Evolutionary conservation across 2,329 filamentous ascomycete genomes (phyloP), one percentile per base, ranked within the genome.

Genomic region (Cephalotrichum gorgonifer): DNA sequence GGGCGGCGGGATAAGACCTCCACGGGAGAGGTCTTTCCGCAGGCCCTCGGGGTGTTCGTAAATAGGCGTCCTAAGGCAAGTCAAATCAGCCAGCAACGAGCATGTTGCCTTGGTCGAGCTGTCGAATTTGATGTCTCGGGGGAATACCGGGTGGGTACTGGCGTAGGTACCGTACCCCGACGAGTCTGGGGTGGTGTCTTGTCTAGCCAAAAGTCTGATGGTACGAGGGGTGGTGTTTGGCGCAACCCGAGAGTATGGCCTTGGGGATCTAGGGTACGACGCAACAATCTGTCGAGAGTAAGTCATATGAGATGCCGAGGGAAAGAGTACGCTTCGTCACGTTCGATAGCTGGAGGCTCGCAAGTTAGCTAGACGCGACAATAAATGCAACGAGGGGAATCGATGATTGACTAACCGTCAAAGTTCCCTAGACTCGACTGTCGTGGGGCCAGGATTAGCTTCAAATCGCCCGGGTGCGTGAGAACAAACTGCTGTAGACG

Each of bases 401-500:
- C 6, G 22, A n/a, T 23, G 3, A 9, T 2, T 12, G 9, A 31
- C 42, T 44, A 15, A 51, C 45, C 31, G 22, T 48, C 30, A 26
- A 31, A 30, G 31, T 57, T 67, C 73, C 73, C 74, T 77, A 77
- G 62, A 75, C 66, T 55, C 57, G 58, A 58, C 56, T 51, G 55
- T 65, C 60, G 64, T 63, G 62, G 64, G 64, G 66, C 68, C 69
- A 68, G 63, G 56, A 75, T 78, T 78, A 79, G 75, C 72, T 71
- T 73, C 76, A 90, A 60, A 89, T 86, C 66, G 85, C 85, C 69
- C 86, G 86, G 59, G 85, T 87, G 66, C 86, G 84, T 68, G 85
- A 86, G 75, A 93, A 95, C 70, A 95, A 81, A 77, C 86, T 94
- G 81, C 88, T 93, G 81, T 97, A 98, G 72, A 98, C 88, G 62